Evolutionary conservation across 495 filamentous ascomycete genomes (phyloP).

Genomic region (Amorphotheca resinae): DNA sequence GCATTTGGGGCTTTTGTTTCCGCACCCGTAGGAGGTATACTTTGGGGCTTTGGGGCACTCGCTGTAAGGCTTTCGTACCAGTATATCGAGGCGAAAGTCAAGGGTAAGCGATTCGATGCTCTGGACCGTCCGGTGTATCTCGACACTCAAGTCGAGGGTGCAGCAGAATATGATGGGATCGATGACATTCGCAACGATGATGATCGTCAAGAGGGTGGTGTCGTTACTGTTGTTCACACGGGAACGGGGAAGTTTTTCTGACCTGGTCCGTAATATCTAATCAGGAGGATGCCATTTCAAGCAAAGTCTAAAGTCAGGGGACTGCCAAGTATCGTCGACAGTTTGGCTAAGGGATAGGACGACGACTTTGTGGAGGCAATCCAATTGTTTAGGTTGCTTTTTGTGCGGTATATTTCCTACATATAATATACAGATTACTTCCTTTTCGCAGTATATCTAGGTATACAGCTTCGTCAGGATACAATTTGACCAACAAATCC

Average conservation of each 20-base stretch:
- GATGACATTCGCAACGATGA: conserved; percentile 18
- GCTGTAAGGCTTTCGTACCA: conserved; percentile 39
- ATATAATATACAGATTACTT: conserved; percentile 4
- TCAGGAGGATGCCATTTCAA: not conserved
- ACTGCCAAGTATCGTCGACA: not conserved
- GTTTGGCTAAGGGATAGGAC: not conserved
- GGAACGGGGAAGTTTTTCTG: conserved; percentile 43
- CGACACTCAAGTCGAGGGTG: conserved; percentile 4
- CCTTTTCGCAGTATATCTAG: not conserved
- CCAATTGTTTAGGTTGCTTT: not conserved
- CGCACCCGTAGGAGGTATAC: conserved; percentile 56
- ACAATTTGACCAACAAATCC: not conserved
- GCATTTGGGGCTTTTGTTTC: conserved; percentile 69
- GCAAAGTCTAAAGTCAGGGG: no score
- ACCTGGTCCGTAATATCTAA: not conserved
- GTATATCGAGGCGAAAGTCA: conserved; percentile 36
- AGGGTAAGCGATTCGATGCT: conserved; percentile 45
- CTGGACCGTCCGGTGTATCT: conserved; percentile 41
- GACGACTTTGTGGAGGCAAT: not conserved
- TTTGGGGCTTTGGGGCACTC: conserved; percentile 53
- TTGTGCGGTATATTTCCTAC: not conserved
- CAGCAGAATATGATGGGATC: conserved; percentile 20
- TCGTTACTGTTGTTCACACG: conserved; percentile 28
- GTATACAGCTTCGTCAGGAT: no score
- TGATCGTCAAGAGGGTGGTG: conserved; percentile 10